Base-by-base conservation (phyloP, 768 basidiomycete species). In the Phlegmacium glaucopus region DNA sequence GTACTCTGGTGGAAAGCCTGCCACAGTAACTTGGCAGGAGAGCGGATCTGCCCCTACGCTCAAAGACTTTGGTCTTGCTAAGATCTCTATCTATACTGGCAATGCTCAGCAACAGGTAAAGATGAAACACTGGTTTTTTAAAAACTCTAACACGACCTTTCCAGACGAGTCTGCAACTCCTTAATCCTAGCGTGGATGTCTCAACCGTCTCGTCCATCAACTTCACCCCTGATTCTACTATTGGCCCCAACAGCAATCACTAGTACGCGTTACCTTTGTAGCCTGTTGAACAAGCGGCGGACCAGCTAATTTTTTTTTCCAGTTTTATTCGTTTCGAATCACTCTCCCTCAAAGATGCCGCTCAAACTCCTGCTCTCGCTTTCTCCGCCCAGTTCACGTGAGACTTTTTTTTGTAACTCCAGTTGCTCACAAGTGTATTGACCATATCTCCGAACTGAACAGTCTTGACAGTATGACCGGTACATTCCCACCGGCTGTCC, bases 311-410 rank as follows among this genome's bases (percentile, higher is more conserved):
- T n/a, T n/a, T 3, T 28, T 13, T 18, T 15, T 45, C 2, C 48
- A 88, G 87, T 72, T 94, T 94, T 72, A 77, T 94, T 60, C 87
- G 89, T 40, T 68, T 87, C 58, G 77, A 86, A 48, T 90, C 90
- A 0, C 53, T 74, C 29, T 56, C 30, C 45, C 54, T 78, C 37
- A 84, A 74, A 62, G 80, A 86, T 61, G 39, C 80, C 25, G 58
- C 60, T 2, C 61, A 76, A 46, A 66, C 83, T 11, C 77, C 76
- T 4, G 78, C 75, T 38, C 69, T 85, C 52, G 81, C 88, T 0
- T 94, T 91, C 74, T 90, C 89, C 6, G 77, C 90, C 53, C 79
- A 78, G 57, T 93, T 90, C 72, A 70, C 70, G 90, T 91, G 59
- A 53, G 83, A 68, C 6, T 32, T 9, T 28, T 41, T 11, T 39